Conservation (phyloP, 345 rosid species). For the Lenwebbia sp. region DNA sequence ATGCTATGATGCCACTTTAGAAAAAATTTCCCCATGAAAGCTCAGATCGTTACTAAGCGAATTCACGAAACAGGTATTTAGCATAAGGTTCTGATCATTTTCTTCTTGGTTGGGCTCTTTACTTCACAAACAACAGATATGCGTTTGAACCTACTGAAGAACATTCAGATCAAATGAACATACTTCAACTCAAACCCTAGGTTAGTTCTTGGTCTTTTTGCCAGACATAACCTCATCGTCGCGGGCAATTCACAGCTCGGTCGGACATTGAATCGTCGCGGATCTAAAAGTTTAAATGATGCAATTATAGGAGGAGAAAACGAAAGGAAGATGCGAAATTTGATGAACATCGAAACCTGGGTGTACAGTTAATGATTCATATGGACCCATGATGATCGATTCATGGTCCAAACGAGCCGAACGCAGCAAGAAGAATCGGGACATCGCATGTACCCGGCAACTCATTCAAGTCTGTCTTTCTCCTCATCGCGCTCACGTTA, state of each 20-base stretch:
- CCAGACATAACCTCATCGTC: background rate
- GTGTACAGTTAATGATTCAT: background rate
- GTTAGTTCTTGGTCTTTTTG: background rate
- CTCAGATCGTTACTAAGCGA: background rate
- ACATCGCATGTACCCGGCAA: background rate
- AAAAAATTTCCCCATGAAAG: background rate
- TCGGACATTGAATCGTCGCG: background rate
- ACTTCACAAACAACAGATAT: background rate
- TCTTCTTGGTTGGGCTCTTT: background rate
- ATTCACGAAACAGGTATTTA: background rate
- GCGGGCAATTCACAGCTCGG: background rate
- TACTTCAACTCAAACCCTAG: background rate
- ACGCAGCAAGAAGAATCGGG: background rate
- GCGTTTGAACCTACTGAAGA: background rate
- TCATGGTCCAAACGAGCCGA: background rate
- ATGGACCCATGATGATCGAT: background rate
- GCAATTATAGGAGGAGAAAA: background rate
- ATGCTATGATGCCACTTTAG: background rate
- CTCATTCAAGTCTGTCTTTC: background rate
- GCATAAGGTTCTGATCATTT: background rate
- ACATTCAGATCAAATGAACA: background rate
- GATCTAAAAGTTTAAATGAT: background rate
- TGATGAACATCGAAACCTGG: background rate
- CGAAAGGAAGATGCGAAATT: background rate
- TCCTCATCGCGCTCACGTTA: constrained; percentile 7